These are phyloP conservation scores for Ogataea kodamae DNA, from an alignment of 805 yeast species.

Conservation along the genomic window DNA sequence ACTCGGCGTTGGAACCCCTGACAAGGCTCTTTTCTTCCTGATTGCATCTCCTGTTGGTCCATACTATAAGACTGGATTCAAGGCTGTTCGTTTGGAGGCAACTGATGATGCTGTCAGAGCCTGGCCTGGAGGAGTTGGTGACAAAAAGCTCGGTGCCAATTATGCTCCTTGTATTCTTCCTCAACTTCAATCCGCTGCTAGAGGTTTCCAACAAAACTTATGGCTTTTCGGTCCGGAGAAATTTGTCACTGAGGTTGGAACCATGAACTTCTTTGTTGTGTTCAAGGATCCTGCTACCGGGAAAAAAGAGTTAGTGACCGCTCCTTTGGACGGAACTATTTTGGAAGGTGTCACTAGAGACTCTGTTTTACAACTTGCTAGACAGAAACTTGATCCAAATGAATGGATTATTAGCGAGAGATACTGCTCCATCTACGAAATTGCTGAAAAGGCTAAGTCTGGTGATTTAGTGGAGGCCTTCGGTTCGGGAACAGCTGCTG, in stretches of 20 bases:
- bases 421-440: slow-evolving; percentile 76
- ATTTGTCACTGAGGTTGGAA: slow-evolving; percentile 92
- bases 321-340: slow-evolving; percentile 96
- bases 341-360: slow-evolving; percentile 96
- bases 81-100: slow-evolving; percentile 91
- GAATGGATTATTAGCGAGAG: slow-evolving; percentile 88
- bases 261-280: slow-evolving; percentile 92
- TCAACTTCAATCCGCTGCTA: slow-evolving; percentile 80
- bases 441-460: slow-evolving; percentile 67
- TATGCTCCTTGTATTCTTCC: slow-evolving; percentile 95
- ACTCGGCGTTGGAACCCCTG: slow-evolving; percentile 83
- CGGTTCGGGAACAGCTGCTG: slow-evolving; percentile 97
- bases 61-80: slow-evolving; percentile 91
- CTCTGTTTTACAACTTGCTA: slow-evolving; percentile 73
- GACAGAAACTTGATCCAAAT: slow-evolving; percentile 64
- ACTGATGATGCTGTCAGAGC: slow-evolving; percentile 96
- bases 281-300: slow-evolving; percentile 74
- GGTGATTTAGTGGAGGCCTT: slow-evolving; percentile 92
- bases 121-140: slow-evolving; percentile 99
- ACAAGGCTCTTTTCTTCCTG: slow-evolving; percentile 75
- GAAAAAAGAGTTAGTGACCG: slow-evolving; percentile 87
- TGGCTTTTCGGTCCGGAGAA: slow-evolving; percentile 93
- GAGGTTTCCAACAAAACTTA: slow-evolving; percentile 93
- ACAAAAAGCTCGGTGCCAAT: slow-evolving; percentile 94
- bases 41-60: slow-evolving; percentile 98